These are phyloP conservation scores for Sanghuangporus weigelae DNA, from an alignment of 1,284 basidiomycete genomes.

Conservation along the genomic window DNA sequence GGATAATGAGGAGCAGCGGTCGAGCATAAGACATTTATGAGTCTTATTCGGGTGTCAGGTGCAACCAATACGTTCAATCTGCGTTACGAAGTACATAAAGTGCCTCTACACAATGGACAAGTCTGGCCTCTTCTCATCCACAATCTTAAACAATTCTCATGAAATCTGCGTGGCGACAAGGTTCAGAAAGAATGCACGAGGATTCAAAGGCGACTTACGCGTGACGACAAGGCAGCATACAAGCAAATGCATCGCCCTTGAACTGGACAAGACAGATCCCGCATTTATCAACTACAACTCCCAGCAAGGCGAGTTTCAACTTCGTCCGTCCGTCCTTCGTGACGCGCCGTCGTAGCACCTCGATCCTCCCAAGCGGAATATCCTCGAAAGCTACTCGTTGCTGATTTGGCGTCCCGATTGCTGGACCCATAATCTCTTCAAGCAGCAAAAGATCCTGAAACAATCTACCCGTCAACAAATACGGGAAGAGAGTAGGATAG, in stretches of 20 bases:
- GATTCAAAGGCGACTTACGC: constrained; percentile 35
- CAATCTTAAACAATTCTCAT: constrained; percentile 12
- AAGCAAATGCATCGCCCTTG: constrained; percentile 51
- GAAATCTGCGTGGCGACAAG: constrained; percentile 13
- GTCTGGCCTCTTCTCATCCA: constrained; percentile 15
- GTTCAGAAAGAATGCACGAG: neutral
- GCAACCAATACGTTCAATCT: neutral
- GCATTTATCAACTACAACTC: constrained; percentile 71
- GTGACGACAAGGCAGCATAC: constrained; percentile 68
- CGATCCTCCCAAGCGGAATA: constrained; percentile 45
- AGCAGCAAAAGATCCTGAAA: constrained; percentile 12
- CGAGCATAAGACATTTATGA: neutral
- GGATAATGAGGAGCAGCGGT: neutral
- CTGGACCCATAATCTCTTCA: constrained; percentile 14
- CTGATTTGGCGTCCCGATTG: neutral
- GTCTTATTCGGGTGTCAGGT: neutral
- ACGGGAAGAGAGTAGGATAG: neutral
- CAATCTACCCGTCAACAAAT: neutral
- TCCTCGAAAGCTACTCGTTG: neutral
- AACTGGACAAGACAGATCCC: constrained; percentile 79
- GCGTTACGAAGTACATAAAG: neutral
- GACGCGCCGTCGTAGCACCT: constrained; percentile 59
- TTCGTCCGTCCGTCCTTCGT: constrained; percentile 71
- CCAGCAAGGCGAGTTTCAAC: constrained; percentile 70
- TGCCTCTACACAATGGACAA: constrained; percentile 17